phyloP scores from a whole-genome alignment of 768 basidiomycete genomes.

The Phylloporus rhodoxanthus region DNA sequence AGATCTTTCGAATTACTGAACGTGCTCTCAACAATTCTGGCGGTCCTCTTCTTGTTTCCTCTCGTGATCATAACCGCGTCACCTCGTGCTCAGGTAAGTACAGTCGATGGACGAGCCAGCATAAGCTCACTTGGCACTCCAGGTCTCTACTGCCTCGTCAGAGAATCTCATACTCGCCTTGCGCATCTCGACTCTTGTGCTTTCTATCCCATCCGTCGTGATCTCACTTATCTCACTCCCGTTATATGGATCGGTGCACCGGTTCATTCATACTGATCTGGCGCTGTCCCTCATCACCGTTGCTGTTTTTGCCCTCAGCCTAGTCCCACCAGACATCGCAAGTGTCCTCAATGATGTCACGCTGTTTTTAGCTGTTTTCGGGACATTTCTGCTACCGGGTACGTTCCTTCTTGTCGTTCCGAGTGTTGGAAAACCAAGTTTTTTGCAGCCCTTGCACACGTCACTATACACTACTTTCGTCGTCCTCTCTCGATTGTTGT shows the following conservation, averaged over 20 bases:
- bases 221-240: slow-evolving; percentile 51
- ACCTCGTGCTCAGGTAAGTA: slow-evolving; percentile 37
- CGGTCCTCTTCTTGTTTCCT: slow-evolving; percentile 49
- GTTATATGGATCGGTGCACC: slow-evolving; percentile 40
- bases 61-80: slow-evolving; percentile 49
- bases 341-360: slow-evolving; percentile 42
- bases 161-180: slow-evolving; percentile 31
- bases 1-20: slow-evolving; percentile 59
- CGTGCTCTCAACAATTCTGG: slow-evolving; percentile 42
- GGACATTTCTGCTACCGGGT: slow-evolving; percentile 64
- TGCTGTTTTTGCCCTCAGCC: slow-evolving; percentile 39
- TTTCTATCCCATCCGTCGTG: slow-evolving; percentile 55
- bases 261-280: slow-evolving; percentile 36
- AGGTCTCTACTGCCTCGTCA: slow-evolving; percentile 4
- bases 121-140: slow-evolving; percentile 9
- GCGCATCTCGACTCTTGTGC: slow-evolving; percentile 46
- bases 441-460: slow-evolving; percentile 60
- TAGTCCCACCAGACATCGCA: slow-evolving; percentile 38
- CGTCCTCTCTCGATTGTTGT: slow-evolving; percentile 81
- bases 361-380: slow-evolving; percentile 45
- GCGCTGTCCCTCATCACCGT: slow-evolving; percentile 41
- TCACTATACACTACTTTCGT: slow-evolving; percentile 78
- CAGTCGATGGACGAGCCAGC: slow-evolving; percentile 20
- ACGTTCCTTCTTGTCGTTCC: slow-evolving; percentile 8
- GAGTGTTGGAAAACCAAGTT: neutral